These are phyloP conservation scores for peach (Prunus persica) DNA, from an alignment of 306 rosid genomes.

Conservation along the genomic window Prunus_persica_NCBIv2 NC_034009.1:43837501-43838000, in stretches of 20 bases:
- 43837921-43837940: too few relatives aligned
- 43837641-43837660: neutral
- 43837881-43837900: too few relatives aligned
- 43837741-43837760: slow-evolving; percentile 63
- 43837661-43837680: neutral
- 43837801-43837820: slow-evolving; percentile 87
- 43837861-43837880: neutral
- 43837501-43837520: slow-evolving; percentile 72
- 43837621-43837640: neutral
- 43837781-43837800: slow-evolving; percentile 94
- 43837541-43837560: slow-evolving; percentile 40
- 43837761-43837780: slow-evolving; percentile 67
- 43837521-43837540: slow-evolving; percentile 42
- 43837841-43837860: neutral
- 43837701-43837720: slow-evolving; percentile 92
- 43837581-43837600: slow-evolving; percentile 50
- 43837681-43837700: slow-evolving; percentile 26
- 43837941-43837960: too few relatives aligned
- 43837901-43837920: too few relatives aligned
- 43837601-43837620: slow-evolving; percentile 44
- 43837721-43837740: slow-evolving; percentile 79
- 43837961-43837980: too few relatives aligned
- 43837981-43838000: too few relatives aligned
- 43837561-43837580: slow-evolving; percentile 78
- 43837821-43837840: neutral